Evolutionary conservation across 176 grass and related monocot species (phyloP).

Genomic region (Cenchrus fungigraminus): DNA sequence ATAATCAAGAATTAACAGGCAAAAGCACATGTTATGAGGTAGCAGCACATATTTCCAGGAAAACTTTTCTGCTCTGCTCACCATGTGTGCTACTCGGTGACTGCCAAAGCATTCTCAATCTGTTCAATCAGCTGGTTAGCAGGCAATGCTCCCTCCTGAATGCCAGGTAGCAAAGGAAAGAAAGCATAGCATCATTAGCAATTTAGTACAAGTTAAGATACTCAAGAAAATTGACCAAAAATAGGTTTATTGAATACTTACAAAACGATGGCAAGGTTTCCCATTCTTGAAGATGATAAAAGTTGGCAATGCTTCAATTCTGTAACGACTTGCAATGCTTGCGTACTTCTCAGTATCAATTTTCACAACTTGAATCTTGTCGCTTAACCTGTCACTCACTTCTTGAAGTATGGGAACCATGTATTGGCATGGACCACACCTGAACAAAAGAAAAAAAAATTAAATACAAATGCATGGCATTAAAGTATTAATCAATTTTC

Average conservation of each 20-base stretch:
- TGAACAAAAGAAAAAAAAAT: slow-evolving; percentile 44
- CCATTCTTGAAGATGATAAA: slow-evolving; percentile 96
- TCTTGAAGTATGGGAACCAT: slow-evolving; percentile 97
- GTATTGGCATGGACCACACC: slow-evolving; percentile 98
- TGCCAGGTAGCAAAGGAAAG: slow-evolving; percentile 2
- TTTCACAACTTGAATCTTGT: slow-evolving; percentile 93
- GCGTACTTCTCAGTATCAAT: slow-evolving; percentile 98
- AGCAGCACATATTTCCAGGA: background rate
- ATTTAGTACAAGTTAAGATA: background rate
- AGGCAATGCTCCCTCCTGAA: slow-evolving; percentile 87
- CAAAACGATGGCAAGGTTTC: slow-evolving; percentile 88
- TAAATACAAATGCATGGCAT: slow-evolving; percentile 31
- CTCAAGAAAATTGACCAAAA: slow-evolving; percentile 26
- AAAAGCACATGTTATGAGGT: background rate
- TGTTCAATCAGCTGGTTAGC: slow-evolving; percentile 83
- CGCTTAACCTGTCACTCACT: slow-evolving; percentile 84
- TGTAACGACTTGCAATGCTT: slow-evolving; percentile 75
- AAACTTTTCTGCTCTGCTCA: background rate
- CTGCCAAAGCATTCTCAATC: slow-evolving; percentile 73
- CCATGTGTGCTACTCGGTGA: slow-evolving; percentile 35
- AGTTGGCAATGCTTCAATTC: slow-evolving; percentile 88
- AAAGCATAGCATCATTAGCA: background rate
- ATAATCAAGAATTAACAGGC: slow-evolving; percentile 34
- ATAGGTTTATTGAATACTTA: slow-evolving; percentile 47
- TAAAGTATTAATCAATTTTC: background rate